Base-by-base conservation (phyloP, 1,284 basidiomycete genomes). In the Boletus semigastroideus region DNA sequence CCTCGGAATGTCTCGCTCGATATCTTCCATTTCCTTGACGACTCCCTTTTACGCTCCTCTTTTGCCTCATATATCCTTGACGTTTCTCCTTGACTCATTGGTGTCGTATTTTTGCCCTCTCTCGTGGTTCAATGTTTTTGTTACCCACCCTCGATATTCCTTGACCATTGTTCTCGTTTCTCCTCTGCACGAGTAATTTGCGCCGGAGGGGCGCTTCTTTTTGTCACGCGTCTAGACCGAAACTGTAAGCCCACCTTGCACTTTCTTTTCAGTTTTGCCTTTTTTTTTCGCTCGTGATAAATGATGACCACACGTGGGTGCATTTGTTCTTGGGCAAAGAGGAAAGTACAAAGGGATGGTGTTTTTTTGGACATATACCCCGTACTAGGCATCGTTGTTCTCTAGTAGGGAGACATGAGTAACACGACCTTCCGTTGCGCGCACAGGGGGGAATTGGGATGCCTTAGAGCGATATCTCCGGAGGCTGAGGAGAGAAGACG, bases 51-150 rank as follows among this genome's bases (percentile, higher is more conserved):
- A 67, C 63, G 59, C 49, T 52, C 56, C 52, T 22, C 52, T n/a
- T n/a, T n/a, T 70, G 65, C 64, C 64, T 63, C 69, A n/a, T n/a
- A 72, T 69, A 69, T 72, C 70, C 70, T 64, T 69, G 58, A 64
- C 62, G 60, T 65, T 64, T 62, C 53, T 53, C 51, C 20, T 39
- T 42, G 51, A 51, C 48, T 60, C 56, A 42, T 51, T 59, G 64
- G 66, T 59, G 64, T 54, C 56, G 41, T n/a, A n/a, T 48, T 40
- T 13, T 41, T 34, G 6, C 43, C 9, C 33, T 8, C 41, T 51
- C 54, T 49, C 60, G 60, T 65, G 66, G 56, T 34, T 12, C 22
- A 22, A 3, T 22, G 22, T 59, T 51, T 54, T n/a, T n/a, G n/a
- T 62, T 56, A 64, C 61, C 56, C 61, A 38, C 49, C 59, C 62